A percentile compares a stretch with the other conserved stretches of the same genome.
These are phyloP conservation scores for Talaromyces verruculosus DNA, from an alignment of 2,329 filamentous ascomycete genomes.

Conservation along the genomic window DNA sequence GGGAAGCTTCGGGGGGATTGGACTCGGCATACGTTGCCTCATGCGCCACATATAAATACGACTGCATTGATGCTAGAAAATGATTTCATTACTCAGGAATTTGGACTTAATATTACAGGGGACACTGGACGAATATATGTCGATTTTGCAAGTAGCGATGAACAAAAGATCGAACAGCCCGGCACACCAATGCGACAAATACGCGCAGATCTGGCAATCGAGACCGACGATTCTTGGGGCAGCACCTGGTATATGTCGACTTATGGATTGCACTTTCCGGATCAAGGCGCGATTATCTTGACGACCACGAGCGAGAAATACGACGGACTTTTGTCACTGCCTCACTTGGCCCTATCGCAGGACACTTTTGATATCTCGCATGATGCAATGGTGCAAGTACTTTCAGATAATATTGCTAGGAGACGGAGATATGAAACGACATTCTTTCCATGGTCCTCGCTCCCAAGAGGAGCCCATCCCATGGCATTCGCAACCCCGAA, in stretches of 20 bases:
- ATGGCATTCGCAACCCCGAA: constrained; percentile 61
- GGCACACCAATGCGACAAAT: constrained; percentile 64
- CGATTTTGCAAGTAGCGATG: constrained; percentile 60
- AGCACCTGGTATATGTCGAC: constrained; percentile 77
- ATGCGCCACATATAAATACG: constrained; percentile 60
- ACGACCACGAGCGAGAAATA: constrained; percentile 93
- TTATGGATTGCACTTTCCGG: constrained; percentile 81
- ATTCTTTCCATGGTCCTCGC: constrained; percentile 74
- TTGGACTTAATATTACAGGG: constrained; percentile 80
- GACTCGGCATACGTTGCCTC: constrained; percentile 55
- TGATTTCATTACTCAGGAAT: constrained; percentile 66
- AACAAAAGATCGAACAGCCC: constrained; percentile 29
- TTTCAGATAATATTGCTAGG: constrained; percentile 64
- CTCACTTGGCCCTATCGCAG: constrained; percentile 70
- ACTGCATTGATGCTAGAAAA: constrained; percentile 64
- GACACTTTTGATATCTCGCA: constrained; percentile 58
- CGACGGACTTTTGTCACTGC: constrained; percentile 83
- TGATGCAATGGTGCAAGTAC: constrained; percentile 68
- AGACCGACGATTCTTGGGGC: constrained; percentile 67
- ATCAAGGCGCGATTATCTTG: constrained; percentile 75
- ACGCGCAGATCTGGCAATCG: constrained; percentile 67
- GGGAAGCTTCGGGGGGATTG: constrained; percentile 76
- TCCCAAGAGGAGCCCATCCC: constrained; percentile 56
- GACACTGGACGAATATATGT: constrained; percentile 67
- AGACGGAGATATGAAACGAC: constrained; percentile 60